Conservation (phyloP, 306 rosid genomes). For the Datisca glomerata region DNA sequence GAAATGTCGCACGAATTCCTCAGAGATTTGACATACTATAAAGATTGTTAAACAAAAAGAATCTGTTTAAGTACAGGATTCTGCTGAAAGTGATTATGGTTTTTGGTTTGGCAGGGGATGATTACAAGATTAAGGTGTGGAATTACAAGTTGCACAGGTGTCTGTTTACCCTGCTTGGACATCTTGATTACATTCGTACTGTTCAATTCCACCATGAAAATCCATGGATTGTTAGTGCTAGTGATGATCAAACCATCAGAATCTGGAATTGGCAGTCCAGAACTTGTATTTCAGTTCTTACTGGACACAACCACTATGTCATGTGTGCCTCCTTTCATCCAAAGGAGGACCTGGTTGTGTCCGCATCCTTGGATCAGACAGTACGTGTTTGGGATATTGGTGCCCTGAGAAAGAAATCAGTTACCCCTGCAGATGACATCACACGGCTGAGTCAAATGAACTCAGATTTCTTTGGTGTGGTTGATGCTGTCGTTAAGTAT, state of each 20-base stretch:
- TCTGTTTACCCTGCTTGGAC: slow-evolving; percentile 82
- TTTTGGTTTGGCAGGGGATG: slow-evolving; percentile 57
- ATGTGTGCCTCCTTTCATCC: slow-evolving; percentile 91
- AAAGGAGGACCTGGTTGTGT: slow-evolving; percentile 77
- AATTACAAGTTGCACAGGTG: slow-evolving; percentile 94
- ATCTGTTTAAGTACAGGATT: slow-evolving; percentile 1
- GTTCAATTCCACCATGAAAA: slow-evolving; percentile 84
- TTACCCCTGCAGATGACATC: slow-evolving; percentile 74
- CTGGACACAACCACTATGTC: slow-evolving; percentile 88
- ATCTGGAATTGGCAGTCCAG: slow-evolving; percentile 96
- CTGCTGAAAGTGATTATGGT: slow-evolving; percentile 2
- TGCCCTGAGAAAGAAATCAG: slow-evolving; percentile 72
- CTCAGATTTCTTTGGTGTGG: slow-evolving; percentile 77
- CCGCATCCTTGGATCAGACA: slow-evolving; percentile 86
- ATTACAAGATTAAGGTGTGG: slow-evolving; percentile 94
- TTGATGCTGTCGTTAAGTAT: slow-evolving; percentile 77
- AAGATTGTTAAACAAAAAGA: background rate
- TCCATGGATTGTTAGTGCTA: slow-evolving; percentile 92
- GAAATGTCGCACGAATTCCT: no score
- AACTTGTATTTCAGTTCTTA: slow-evolving; percentile 76
- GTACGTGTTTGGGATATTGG: slow-evolving; percentile 94
- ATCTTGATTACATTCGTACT: slow-evolving; percentile 88
- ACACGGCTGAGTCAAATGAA: slow-evolving; percentile 82
- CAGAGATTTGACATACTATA: no score
- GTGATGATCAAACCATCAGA: slow-evolving; percentile 90